Evolutionary conservation across 176 grass and related monocot genomes (phyloP).

Genomic region (Eragrostis nindensis): DNA sequence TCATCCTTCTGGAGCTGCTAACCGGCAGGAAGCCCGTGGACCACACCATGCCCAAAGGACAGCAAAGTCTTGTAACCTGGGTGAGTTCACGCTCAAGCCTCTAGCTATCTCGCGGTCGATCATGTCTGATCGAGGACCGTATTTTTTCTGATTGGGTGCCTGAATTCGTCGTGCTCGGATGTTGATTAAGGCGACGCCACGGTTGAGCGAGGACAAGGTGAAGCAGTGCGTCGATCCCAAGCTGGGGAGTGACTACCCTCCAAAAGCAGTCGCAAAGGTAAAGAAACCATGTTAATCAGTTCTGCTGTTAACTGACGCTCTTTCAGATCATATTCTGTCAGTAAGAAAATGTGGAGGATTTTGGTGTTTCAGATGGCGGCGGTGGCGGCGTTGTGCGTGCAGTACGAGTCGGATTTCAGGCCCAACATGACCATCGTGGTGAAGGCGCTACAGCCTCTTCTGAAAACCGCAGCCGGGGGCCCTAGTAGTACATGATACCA

Average conservation of each 20-base stretch:
- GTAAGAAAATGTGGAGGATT: too few relatives aligned
- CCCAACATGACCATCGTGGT: constrained; percentile 77
- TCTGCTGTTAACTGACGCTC: background rate
- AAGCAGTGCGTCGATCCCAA: constrained; percentile 65
- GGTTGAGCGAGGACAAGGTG: constrained; percentile 66
- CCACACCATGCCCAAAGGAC: constrained; percentile 66
- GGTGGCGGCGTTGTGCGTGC: constrained; percentile 62
- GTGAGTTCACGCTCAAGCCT: background rate
- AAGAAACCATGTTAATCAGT: background rate
- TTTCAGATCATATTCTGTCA: background rate
- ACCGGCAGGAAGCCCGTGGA: constrained; percentile 70
- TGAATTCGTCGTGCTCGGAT: background rate
- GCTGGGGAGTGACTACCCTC: constrained; percentile 51
- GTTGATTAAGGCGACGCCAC: constrained; percentile 42
- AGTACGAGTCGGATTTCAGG: constrained; percentile 64
- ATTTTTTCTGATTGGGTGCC: background rate
- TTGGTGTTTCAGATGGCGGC: constrained; percentile 51
- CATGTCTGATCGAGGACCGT: background rate
- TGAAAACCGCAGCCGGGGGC: constrained; percentile 23
- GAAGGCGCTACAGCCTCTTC: constrained; percentile 65
- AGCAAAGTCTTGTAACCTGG: constrained; percentile 65
- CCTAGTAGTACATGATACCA: constrained; percentile 17
- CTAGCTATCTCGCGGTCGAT: background rate
- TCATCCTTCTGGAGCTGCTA: constrained; percentile 57
- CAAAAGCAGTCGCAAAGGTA: constrained; percentile 70